Conservation (phyloP, 164 flowering plant genomes). For the Warburgia ugandensis region DNA sequence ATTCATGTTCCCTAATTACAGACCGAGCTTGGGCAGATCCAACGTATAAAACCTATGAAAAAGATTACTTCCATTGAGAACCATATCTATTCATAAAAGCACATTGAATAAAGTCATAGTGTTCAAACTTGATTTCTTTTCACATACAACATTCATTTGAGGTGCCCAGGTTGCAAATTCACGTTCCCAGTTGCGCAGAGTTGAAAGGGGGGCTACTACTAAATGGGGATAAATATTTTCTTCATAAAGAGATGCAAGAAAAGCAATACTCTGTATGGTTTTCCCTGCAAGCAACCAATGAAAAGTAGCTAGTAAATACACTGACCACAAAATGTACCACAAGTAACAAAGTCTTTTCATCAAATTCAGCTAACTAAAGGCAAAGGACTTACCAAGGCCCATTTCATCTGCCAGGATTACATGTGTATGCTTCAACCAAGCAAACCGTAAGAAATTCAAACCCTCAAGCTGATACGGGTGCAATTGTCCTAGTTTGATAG, state of each 20-base stretch:
- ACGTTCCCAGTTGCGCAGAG: constrained; percentile 96
- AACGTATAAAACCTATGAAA: constrained; percentile 84
- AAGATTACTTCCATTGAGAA: constrained; percentile 6
- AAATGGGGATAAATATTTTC: constrained; percentile 65
- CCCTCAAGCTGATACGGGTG: constrained; percentile 99
- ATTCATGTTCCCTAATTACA: constrained; percentile 75
- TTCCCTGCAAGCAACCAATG: constrained; percentile 59
- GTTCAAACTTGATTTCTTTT: not conserved
- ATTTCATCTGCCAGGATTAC: constrained; percentile 99
- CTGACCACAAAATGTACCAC: too few relatives aligned
- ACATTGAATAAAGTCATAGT: not conserved
- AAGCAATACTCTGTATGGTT: constrained; percentile 98
- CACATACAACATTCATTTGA: constrained; percentile 95
- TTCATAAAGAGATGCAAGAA: constrained; percentile 77
- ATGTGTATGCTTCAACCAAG: constrained; percentile 94
- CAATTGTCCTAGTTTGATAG: constrained; percentile 51
- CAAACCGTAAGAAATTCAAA: constrained; percentile 82
- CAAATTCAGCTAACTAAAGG: too few relatives aligned
- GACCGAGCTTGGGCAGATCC: constrained; percentile 78
- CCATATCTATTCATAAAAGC: not conserved
- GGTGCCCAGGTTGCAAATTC: constrained; percentile 99
- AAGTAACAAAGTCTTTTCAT: too few relatives aligned
- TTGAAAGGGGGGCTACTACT: constrained; percentile 96
- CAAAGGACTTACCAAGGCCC: constrained; percentile 99
- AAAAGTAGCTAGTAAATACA: constrained; percentile 10